Conservation (phyloP, 768 basidiomycete species). For the Boletellus ananiceps region DNA sequence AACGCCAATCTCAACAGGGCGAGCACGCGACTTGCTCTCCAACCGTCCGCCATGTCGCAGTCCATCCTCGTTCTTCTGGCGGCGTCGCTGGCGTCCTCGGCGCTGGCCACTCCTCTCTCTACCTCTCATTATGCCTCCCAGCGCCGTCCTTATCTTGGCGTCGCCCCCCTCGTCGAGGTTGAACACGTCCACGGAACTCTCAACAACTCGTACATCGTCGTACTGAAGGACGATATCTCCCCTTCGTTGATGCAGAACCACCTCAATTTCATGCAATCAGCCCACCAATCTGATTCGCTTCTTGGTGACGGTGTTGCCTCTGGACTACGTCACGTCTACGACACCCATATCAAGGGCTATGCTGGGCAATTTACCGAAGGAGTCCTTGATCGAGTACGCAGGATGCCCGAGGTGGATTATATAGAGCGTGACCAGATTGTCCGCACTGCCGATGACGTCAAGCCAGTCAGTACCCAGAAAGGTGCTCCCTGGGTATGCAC, state of each 20-base stretch:
- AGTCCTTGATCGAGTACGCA: slow-evolving; percentile 71
- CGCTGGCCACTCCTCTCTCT: slow-evolving; percentile 42
- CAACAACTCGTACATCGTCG: slow-evolving; percentile 93
- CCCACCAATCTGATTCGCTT: slow-evolving; percentile 52
- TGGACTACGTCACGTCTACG: slow-evolving; percentile 73
- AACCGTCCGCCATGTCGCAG: slow-evolving; percentile 32
- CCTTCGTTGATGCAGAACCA: slow-evolving; percentile 63
- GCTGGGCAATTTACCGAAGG: slow-evolving; percentile 69
- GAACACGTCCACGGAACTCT: slow-evolving; percentile 67
- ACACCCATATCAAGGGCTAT: slow-evolving; percentile 70
- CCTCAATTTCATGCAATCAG: slow-evolving; percentile 67
- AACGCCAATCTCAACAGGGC: slow-evolving; percentile 19
- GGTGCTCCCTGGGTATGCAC: slow-evolving; percentile 79
- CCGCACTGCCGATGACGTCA: slow-evolving; percentile 43
- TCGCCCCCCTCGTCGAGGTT: slow-evolving; percentile 57
- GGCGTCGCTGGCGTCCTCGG: slow-evolving; percentile 35
- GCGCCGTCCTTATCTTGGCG: slow-evolving; percentile 42
- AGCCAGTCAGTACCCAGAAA: slow-evolving; percentile 41
- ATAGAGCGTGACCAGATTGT: slow-evolving; percentile 94
- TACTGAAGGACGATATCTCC: slow-evolving; percentile 71
- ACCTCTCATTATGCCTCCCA: slow-evolving; percentile 34
- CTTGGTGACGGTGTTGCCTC: slow-evolving; percentile 41
- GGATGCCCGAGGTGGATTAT: slow-evolving; percentile 85
- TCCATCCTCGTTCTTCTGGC: slow-evolving; percentile 34
- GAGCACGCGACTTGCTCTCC: slow-evolving; percentile 8